Conservation (phyloP, 2,329 filamentous ascomycete genomes). For the Graphiopsis chlorocephala region DNA sequence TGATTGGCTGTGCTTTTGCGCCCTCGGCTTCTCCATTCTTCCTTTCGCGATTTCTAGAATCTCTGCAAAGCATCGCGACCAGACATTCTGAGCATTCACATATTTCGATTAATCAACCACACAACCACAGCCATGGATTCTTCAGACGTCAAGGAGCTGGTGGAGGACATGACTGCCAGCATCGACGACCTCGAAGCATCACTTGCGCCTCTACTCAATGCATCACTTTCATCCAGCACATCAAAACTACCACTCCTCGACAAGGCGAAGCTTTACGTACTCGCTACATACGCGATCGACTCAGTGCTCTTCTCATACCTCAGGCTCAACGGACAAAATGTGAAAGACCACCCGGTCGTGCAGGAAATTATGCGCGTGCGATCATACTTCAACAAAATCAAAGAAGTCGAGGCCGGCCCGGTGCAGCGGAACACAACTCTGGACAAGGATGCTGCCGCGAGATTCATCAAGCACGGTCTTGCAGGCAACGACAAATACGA, state of each 20-base stretch:
- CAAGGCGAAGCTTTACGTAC: conserved; percentile 89
- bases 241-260: conserved; percentile 86
- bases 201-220: conserved; percentile 69
- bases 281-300: conserved; percentile 84
- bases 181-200: conserved; percentile 75
- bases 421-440: conserved; percentile 46
- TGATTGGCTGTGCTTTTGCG: conserved; percentile 2
- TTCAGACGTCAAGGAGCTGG: conserved; percentile 11
- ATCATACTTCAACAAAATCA: conserved; percentile 92
- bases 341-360: conserved; percentile 82
- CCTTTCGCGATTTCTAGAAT: conserved; percentile 4
- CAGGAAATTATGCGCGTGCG: conserved; percentile 81
- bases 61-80: conserved; percentile 5
- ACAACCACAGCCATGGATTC: conserved; percentile 4
- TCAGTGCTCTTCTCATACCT: conserved; percentile 84
- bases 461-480: conserved; percentile 80
- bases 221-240: conserved; percentile 63
- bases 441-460: conserved; percentile 72
- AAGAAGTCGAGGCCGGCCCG: conserved; percentile 64
- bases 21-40: conserved; percentile 1
- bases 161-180: conserved; percentile 59
- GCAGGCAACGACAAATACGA: conserved; percentile 51
- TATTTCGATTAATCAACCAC: not conserved
- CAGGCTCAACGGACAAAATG: conserved; percentile 72
- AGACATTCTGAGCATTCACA: not conserved